A percentile compares a stretch with the other conserved stretches of the same genome.
Evolutionary conservation across 139 green algal genomes (phyloP).

Genomic region (Desmodesmus armatus): DNA sequence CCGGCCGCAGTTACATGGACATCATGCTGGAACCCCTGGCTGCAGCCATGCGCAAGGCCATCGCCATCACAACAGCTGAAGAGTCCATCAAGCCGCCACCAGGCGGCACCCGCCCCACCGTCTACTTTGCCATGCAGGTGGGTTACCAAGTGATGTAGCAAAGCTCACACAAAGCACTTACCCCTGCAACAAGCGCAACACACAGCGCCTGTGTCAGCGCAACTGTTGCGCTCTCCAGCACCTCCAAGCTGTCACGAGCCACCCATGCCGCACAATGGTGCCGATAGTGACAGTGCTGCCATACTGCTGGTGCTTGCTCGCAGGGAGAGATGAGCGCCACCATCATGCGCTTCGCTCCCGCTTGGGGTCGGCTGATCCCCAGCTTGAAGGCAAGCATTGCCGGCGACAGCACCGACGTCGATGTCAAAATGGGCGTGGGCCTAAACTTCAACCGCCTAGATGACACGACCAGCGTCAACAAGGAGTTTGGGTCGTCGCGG

Average conservation of each 20-base stretch:
- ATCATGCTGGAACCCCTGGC: conserved; percentile 62
- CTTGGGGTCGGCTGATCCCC: conserved; percentile 12
- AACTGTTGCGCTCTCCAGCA: not conserved
- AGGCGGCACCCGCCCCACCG: not conserved
- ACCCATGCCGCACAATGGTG: not conserved
- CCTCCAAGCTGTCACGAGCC: not conserved
- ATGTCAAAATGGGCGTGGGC: conserved; percentile 46
- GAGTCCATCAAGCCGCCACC: not conserved
- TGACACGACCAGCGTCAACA: conserved; percentile 15
- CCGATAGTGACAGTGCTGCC: not conserved
- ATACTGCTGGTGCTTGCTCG: not conserved
- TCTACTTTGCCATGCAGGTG: conserved; percentile 54
- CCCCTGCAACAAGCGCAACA: not conserved
- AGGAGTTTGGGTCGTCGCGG: conserved; percentile 29
- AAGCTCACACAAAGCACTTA: not conserved
- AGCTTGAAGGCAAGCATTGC: conserved; percentile 1
- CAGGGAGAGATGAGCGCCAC: conserved; percentile 61
- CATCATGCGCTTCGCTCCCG: conserved; percentile 31
- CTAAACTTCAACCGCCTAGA: conserved; percentile 50
- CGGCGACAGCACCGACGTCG: not conserved
- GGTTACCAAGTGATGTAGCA: not conserved
- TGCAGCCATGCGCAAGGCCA: conserved; percentile 41
- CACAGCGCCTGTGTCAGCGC: not conserved
- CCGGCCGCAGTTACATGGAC: conserved; percentile 47
- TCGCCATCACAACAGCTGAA: conserved; percentile 13